Evolutionary conservation across 257 asterid species (phyloP).

Genomic region (Solanum pinnatisectum): DNA sequence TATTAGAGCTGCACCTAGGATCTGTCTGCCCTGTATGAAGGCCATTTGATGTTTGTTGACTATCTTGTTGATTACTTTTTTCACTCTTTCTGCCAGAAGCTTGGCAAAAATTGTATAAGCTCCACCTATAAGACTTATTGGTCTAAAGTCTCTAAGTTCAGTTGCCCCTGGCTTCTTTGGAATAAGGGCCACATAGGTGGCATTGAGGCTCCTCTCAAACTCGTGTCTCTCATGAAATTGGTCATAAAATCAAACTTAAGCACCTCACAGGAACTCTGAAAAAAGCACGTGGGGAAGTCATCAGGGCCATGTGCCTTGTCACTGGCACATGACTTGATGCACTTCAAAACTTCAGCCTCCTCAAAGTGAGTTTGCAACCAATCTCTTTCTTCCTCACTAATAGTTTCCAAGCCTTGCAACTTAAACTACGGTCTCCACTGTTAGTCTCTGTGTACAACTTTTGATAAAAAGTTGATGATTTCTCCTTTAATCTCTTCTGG

Average conservation of each 20-base stretch:
- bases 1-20: not conserved
- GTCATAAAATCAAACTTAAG: not conserved
- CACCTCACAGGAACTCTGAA: not conserved
- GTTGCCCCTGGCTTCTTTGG: too few relatives aligned
- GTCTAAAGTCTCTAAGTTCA: too few relatives aligned
- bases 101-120: not conserved
- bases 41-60: not conserved
- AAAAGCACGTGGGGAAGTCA: not conserved
- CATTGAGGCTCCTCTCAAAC: not conserved
- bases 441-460: not conserved
- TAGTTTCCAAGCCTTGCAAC: not conserved
- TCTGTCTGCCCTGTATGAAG: not conserved
- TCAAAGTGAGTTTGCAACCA: not conserved
- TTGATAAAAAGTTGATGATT: too few relatives aligned
- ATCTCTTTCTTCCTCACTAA: not conserved
- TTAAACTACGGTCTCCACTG: not conserved
- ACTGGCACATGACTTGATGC: not conserved
- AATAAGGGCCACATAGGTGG: too few relatives aligned
- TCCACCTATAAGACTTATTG: not conserved
- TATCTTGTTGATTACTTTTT: not conserved
- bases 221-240: not conserved
- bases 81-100: not conserved
- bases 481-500: not conserved
- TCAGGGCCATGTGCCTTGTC: not conserved
- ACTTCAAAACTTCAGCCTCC: not conserved